These are phyloP conservation scores for Hygrocybe coccinea DNA, from an alignment of 768 basidiomycete species.

Conservation along the genomic window DNA sequence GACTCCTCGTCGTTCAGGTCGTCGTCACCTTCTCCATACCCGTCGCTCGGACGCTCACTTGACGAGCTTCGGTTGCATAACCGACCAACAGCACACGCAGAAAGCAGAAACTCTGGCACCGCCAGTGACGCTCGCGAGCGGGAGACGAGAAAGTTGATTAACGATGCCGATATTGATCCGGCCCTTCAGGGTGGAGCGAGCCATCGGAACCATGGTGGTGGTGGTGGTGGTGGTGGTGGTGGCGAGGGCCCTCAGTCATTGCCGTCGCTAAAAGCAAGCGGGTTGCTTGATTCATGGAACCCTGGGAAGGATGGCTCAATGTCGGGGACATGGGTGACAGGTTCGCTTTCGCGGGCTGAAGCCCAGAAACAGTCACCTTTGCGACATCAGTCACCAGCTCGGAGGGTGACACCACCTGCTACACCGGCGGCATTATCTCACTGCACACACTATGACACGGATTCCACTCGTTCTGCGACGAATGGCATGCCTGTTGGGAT, in stretches of 20 bases:
- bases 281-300: conserved; percentile 58
- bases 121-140: conserved; percentile 14
- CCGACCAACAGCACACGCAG: conserved; percentile 15
- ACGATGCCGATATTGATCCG: conserved; percentile 11
- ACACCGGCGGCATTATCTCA: not conserved
- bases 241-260: conserved; percentile 42
- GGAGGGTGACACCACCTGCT: conserved; percentile 22
- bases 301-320: conserved; percentile 22
- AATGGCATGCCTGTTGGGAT: conserved; percentile 61
- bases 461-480: conserved; percentile 18
- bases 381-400: conserved; percentile 21
- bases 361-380: not conserved
- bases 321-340: not conserved
- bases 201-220: conserved; percentile 16
- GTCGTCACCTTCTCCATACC: conserved; percentile 27
- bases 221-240: no score
- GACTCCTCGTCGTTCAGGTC: conserved; percentile 24
- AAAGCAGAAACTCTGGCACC: conserved; percentile 17
- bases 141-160: conserved; percentile 3
- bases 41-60: conserved; percentile 28
- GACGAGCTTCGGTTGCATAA: conserved; percentile 35
- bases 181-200: conserved; percentile 10
- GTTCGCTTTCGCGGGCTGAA: not conserved
- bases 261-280: conserved; percentile 71
- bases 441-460: conserved; percentile 28